Evolutionary conservation across 148 eudicot genomes (phyloP).

Genomic region (Pharnaceum exiguum): DNA sequence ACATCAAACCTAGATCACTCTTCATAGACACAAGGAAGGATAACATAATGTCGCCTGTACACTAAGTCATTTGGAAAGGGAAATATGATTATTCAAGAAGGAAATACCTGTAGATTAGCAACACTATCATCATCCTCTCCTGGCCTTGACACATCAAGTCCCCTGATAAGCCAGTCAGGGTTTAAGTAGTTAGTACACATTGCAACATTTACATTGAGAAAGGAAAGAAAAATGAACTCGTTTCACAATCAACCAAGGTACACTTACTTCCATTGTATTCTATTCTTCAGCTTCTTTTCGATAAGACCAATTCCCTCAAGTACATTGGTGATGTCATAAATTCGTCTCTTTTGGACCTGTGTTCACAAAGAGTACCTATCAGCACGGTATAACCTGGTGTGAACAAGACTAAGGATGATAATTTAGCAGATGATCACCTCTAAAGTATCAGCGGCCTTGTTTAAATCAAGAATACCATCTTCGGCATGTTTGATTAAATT

Average conservation of each 20-base stretch:
- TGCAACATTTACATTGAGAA: background rate
- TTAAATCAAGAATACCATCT: constrained; percentile 96
- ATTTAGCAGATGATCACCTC: constrained; percentile 45
- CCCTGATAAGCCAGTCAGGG: constrained; percentile 51
- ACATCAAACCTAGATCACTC: background rate
- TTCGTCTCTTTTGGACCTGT: constrained; percentile 97
- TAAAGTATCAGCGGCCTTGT: constrained; percentile 86
- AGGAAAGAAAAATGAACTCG: background rate
- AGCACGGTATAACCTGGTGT: background rate
- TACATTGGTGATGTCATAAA: constrained; percentile 97
- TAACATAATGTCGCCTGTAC: background rate
- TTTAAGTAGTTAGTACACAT: background rate
- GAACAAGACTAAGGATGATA: background rate
- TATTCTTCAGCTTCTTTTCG: constrained; percentile 92
- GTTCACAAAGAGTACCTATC: constrained; percentile 10
- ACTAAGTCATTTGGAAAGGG: background rate
- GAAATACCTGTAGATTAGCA: constrained; percentile 67
- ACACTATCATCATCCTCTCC: constrained; percentile 73
- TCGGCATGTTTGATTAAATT: constrained; percentile 90
- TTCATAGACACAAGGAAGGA: background rate
- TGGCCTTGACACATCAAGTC: constrained; percentile 74
- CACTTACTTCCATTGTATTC: constrained; percentile 98
- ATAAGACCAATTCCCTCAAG: constrained; percentile 96
- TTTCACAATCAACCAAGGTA: background rate
- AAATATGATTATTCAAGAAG: background rate